phyloP scores from a whole-genome alignment of 306 rosid species.

The Cucurbita pepo region DNA sequence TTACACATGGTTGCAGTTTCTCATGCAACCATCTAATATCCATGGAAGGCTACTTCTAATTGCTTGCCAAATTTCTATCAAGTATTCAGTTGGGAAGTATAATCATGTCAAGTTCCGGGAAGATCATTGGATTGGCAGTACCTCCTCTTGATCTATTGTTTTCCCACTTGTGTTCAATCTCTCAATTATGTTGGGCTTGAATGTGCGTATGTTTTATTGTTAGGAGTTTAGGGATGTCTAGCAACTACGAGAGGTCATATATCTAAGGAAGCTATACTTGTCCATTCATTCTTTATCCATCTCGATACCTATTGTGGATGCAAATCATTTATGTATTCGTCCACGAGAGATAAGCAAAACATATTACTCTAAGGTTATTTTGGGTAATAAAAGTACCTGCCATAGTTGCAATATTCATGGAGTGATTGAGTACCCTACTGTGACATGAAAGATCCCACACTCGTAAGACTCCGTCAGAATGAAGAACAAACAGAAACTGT shows the following conservation, averaged over 20 bases:
- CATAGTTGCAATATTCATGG: slow-evolving; percentile 25
- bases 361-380: background rate
- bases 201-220: background rate
- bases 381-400: slow-evolving; percentile 33
- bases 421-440: slow-evolving; percentile 45
- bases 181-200: background rate
- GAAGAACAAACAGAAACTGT: slow-evolving; percentile 67
- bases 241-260: background rate
- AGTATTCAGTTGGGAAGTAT: too few relatives aligned
- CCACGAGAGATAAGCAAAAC: background rate
- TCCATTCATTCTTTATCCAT: background rate
- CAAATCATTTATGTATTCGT: background rate
- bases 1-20: too few relatives aligned
- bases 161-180: too few relatives aligned
- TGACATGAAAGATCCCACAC: slow-evolving; percentile 66
- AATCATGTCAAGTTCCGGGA: too few relatives aligned
- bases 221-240: background rate
- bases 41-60: too few relatives aligned
- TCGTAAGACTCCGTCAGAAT: slow-evolving; percentile 58
- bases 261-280: background rate
- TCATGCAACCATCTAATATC: too few relatives aligned
- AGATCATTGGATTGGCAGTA: too few relatives aligned
- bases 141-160: too few relatives aligned
- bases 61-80: too few relatives aligned
- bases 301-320: background rate